Conservation (phyloP, 768 basidiomycete species). For the Trametes cubensis region DNA sequence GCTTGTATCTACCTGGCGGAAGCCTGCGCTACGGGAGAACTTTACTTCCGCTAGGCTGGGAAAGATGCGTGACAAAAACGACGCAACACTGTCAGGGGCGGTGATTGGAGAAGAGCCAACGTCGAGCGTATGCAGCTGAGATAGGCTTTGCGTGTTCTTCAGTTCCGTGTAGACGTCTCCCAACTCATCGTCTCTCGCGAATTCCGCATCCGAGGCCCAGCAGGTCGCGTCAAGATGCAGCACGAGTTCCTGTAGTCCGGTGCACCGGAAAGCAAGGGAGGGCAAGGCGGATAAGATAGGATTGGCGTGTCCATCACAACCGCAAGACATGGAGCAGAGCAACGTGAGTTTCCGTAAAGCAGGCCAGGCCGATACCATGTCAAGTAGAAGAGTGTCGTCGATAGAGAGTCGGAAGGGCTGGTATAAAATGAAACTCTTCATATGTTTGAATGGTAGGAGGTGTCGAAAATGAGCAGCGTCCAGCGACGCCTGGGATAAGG, state of each 20-base stretch:
- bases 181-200: background rate
- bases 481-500: background rate
- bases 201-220: background rate
- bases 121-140: background rate
- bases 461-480: background rate
- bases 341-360: background rate
- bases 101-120: background rate
- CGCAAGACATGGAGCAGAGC: background rate
- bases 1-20: no score
- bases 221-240: constrained; percentile 2
- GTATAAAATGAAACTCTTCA: background rate
- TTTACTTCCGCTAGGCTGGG: background rate
- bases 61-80: background rate
- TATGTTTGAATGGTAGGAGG: background rate
- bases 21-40: no score
- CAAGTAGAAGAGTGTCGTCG: constrained; percentile 10
- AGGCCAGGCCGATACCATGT: constrained; percentile 18
- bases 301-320: background rate
- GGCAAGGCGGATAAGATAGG: constrained; percentile 14
- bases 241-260: background rate
- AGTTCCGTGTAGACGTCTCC: background rate
- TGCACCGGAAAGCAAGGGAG: constrained; percentile 11
- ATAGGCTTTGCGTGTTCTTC: background rate
- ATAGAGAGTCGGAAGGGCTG: background rate
- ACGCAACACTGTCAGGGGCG: background rate